Percentiles rank a stretch among this genome's conserved stretches.
phyloP scores from a whole-genome alignment of 2,329 filamentous ascomycete genomes.

The Cladosporium sp. region DNA sequence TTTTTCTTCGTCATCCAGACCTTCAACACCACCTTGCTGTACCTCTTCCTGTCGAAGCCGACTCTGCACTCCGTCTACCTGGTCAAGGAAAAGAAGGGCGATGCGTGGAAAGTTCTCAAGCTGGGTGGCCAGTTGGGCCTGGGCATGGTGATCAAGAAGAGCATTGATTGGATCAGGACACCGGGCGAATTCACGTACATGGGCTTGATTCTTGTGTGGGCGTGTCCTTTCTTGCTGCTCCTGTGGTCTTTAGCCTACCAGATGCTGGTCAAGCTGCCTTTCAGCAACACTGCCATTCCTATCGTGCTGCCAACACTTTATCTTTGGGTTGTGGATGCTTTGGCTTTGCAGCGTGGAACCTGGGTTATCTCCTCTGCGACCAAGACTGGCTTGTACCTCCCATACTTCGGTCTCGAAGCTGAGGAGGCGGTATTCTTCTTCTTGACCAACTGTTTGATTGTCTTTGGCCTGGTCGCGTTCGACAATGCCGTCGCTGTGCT shows the following conservation, averaged over 20 bases:
- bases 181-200: conserved; percentile 57
- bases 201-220: conserved; percentile 66
- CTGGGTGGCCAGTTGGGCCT: conserved; percentile 49
- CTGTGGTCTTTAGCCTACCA: conserved; percentile 61
- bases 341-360: conserved; percentile 62
- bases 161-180: conserved; percentile 42
- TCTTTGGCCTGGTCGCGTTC: conserved; percentile 63
- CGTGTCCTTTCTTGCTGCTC: conserved; percentile 59
- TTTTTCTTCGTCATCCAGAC: conserved; percentile 77
- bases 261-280: conserved; percentile 58
- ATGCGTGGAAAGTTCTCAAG: conserved; percentile 39
- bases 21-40: conserved; percentile 65
- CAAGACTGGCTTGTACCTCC: conserved; percentile 60
- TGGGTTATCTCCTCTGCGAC: conserved; percentile 67
- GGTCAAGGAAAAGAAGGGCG: conserved; percentile 34
- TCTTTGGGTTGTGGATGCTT: conserved; percentile 66
- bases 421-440: conserved; percentile 74
- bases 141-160: conserved; percentile 39
- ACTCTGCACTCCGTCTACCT: conserved; percentile 53
- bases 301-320: conserved; percentile 63
- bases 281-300: conserved; percentile 53
- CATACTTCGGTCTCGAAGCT: conserved; percentile 58
- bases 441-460: conserved; percentile 63
- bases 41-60: conserved; percentile 62
- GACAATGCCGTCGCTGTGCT: conserved; percentile 65